Evolutionary conservation across 257 asterid species (phyloP).

Genomic region (Linderniella brevidens): DNA sequence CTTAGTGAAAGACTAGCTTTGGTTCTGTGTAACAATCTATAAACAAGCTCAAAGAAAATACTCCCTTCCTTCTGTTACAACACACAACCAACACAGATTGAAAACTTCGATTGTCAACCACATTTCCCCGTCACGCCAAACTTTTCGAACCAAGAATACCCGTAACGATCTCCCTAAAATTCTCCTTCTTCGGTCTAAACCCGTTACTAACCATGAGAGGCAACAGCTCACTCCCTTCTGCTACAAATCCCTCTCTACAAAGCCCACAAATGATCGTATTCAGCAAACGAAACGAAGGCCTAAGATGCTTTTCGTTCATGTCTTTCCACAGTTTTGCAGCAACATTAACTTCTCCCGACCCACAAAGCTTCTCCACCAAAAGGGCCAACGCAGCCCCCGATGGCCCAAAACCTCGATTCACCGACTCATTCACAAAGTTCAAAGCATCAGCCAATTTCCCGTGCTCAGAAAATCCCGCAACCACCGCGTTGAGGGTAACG

Average conservation of each 20-base stretch:
- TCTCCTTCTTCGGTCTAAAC: neutral
- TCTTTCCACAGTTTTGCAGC: neutral
- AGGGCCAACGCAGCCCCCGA: neutral
- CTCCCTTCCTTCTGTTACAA: too few species aligned
- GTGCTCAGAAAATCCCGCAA: conserved; percentile 30
- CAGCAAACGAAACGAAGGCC: neutral
- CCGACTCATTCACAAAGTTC: conserved; percentile 22
- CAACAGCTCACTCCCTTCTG: neutral
- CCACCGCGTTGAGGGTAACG: conserved; percentile 33
- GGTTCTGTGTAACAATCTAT: too few species aligned
- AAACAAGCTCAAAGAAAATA: too few species aligned
- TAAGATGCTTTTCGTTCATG: neutral
- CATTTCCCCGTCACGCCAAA: too few species aligned
- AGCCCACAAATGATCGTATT: neutral
- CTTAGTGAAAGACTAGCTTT: too few species aligned
- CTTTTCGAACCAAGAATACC: too few species aligned
- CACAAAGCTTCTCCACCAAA: neutral
- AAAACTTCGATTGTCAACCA: too few species aligned
- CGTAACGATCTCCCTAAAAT: too few species aligned
- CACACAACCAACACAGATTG: too few species aligned
- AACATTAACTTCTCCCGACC: neutral
- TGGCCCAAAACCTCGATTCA: conserved; percentile 24
- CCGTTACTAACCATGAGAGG: neutral
- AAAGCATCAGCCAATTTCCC: conserved; percentile 25
- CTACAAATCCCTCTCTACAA: neutral